Conservation (phyloP, 148 eudicot genomes). For the Nepenthes gracilis region DNA sequence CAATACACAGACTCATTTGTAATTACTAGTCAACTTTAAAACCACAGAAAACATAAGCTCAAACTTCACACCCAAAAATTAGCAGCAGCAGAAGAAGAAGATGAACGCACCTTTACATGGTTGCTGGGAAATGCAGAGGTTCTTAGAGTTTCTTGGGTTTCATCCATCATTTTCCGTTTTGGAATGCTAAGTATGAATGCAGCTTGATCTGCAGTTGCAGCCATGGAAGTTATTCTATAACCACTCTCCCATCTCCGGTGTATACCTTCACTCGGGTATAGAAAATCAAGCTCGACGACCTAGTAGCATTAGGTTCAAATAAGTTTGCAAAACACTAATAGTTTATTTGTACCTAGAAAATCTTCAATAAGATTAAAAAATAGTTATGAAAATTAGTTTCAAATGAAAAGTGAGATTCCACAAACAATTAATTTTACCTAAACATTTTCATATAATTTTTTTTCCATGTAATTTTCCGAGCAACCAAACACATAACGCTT, state of each 20-base stretch:
- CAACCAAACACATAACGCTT: too few species aligned
- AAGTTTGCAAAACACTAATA: neutral
- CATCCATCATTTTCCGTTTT: slow-evolving; percentile 71
- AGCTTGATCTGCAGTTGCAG: slow-evolving; percentile 89
- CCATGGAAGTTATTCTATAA: slow-evolving; percentile 84
- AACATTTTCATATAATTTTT: too few species aligned
- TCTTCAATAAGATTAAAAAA: too few species aligned
- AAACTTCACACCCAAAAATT: too few species aligned
- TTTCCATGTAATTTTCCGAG: too few species aligned
- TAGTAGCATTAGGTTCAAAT: slow-evolving; percentile 8
- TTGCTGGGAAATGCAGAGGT: slow-evolving; percentile 92
- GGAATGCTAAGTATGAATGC: slow-evolving; percentile 85
- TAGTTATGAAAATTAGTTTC: too few species aligned
- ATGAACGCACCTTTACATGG: slow-evolving; percentile 66
- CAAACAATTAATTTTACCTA: too few species aligned
- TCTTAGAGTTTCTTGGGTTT: slow-evolving; percentile 85
- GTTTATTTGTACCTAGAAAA: too few species aligned
- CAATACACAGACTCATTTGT: too few species aligned
- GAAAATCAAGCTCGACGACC: slow-evolving; percentile 92
- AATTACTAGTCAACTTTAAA: too few species aligned
- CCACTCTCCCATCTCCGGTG: slow-evolving; percentile 91
- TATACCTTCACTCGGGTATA: slow-evolving; percentile 92
- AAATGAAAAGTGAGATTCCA: too few species aligned
- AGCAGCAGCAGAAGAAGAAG: neutral
- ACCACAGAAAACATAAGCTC: too few species aligned